Percentiles rank a stretch among this genome's conserved stretches.
Evolutionary conservation across 352 stramenopile species (phyloP).

Genomic region (Phytophthora cactorum): DNA sequence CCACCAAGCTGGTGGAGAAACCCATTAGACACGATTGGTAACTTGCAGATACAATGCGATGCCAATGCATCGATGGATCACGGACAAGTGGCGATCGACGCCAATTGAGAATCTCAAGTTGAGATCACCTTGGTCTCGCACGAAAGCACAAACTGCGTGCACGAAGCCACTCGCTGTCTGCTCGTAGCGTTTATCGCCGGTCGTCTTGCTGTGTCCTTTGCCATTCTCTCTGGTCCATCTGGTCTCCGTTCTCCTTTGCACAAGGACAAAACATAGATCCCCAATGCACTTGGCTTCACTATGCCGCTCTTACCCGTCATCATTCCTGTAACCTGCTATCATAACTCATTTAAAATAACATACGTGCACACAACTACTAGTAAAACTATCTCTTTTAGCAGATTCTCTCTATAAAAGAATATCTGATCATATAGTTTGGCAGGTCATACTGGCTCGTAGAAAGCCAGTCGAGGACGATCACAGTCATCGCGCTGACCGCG

Average conservation of each 20-base stretch:
- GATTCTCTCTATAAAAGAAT: neutral
- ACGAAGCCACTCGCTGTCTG: constrained; percentile 25
- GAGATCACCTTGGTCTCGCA: constrained; percentile 3
- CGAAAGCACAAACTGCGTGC: constrained; percentile 6
- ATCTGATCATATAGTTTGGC: neutral
- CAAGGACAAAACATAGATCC: neutral
- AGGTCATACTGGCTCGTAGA: constrained; percentile 26
- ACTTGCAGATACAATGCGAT: neutral
- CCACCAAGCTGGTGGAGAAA: neutral
- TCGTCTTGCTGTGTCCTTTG: constrained; percentile 16
- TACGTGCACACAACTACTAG: neutral
- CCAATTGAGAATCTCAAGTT: neutral
- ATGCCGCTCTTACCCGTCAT: neutral
- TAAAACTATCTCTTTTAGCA: neutral
- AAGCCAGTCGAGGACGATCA: constrained; percentile 35
- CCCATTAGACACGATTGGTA: constrained; percentile 9
- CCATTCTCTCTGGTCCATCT: constrained; percentile 23
- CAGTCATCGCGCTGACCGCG: constrained; percentile 10
- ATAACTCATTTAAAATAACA: neutral
- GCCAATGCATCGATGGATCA: neutral
- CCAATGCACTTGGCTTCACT: neutral
- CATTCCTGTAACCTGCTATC: neutral
- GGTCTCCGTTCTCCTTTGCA: constrained; percentile 25
- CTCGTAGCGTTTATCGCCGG: constrained; percentile 27
- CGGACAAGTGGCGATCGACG: neutral